Evolutionary conservation across 441 rosid genomes (phyloP).

Genomic region (Pelargonium fulgidum): DNA sequence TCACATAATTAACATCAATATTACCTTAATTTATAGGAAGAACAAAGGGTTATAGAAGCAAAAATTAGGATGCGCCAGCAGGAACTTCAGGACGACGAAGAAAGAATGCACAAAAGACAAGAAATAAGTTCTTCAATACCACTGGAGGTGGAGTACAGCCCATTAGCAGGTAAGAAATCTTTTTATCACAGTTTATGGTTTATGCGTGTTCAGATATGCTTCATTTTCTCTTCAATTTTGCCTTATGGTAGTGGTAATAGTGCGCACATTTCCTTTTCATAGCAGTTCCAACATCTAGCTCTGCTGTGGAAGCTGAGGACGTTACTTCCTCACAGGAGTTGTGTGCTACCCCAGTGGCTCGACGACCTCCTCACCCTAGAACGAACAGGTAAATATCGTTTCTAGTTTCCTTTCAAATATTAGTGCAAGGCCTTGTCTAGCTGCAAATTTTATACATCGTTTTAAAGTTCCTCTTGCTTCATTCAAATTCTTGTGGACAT

Average conservation of each 20-base stretch:
- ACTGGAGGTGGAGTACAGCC: conserved; percentile 51
- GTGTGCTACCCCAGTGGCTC: conserved; percentile 27
- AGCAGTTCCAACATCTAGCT: conserved; percentile 50
- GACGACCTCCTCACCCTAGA: conserved; percentile 44
- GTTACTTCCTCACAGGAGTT: conserved; percentile 39
- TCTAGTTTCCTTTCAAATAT: not conserved
- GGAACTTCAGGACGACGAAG: conserved; percentile 88
- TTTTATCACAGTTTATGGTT: conserved; percentile 11
- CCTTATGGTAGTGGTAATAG: not conserved
- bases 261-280: conserved; percentile 2
- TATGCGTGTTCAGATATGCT: not conserved
- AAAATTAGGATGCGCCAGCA: conserved; percentile 80
- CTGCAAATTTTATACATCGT: too few species aligned
- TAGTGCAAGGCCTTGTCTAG: not conserved
- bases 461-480: too few species aligned
- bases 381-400: conserved; percentile 48
- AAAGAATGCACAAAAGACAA: conserved; percentile 68
- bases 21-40: conserved; percentile 53
- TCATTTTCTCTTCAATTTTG: not conserved
- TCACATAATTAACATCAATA: not conserved
- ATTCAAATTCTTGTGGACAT: too few species aligned
- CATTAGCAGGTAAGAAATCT: conserved; percentile 39
- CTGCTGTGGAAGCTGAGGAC: conserved; percentile 45
- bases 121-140: conserved; percentile 57
- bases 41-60: conserved; percentile 95